These are phyloP conservation scores for Daedaleopsis nitida DNA, from an alignment of 768 basidiomycete species.

Conservation along the genomic window DNA sequence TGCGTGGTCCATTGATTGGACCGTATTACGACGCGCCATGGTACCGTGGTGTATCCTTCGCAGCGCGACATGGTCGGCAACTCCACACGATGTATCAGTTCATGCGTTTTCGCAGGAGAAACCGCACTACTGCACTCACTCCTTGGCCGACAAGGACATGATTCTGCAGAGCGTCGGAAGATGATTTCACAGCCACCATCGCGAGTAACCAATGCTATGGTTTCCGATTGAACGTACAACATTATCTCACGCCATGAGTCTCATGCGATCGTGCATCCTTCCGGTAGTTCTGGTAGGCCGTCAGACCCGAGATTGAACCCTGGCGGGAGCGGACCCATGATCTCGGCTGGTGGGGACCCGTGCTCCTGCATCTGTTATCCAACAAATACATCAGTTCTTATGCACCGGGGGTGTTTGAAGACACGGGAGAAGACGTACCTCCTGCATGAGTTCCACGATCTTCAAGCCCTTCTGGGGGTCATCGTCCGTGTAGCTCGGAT, in stretches of 20 bases:
- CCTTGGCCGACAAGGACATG: too few relatives aligned
- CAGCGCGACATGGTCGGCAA: too few relatives aligned
- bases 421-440: slow-evolving; percentile 45
- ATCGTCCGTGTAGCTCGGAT: slow-evolving; percentile 56
- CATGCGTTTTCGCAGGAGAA: too few relatives aligned
- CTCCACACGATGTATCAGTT: too few relatives aligned
- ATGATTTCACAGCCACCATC: too few relatives aligned
- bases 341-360: slow-evolving; percentile 76
- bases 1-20: too few relatives aligned
- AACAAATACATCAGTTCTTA: not conserved
- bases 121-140: too few relatives aligned
- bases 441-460: slow-evolving; percentile 72
- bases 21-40: too few relatives aligned
- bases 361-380: slow-evolving; percentile 69
- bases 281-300: slow-evolving; percentile 51
- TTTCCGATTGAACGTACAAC: not conserved
- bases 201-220: too few relatives aligned
- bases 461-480: slow-evolving; percentile 45
- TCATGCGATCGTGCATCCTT: slow-evolving; percentile 37
- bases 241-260: not conserved
- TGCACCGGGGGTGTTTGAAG: not conserved
- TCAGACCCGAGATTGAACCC: slow-evolving; percentile 60
- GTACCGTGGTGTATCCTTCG: too few relatives aligned
- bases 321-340: slow-evolving; percentile 83
- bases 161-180: too few relatives aligned